A percentile compares a stretch with the other conserved stretches of the same genome.
These are phyloP conservation scores for Suillus tomentosus DNA, from an alignment of 768 basidiomycete genomes.

Conservation along the genomic window DNA sequence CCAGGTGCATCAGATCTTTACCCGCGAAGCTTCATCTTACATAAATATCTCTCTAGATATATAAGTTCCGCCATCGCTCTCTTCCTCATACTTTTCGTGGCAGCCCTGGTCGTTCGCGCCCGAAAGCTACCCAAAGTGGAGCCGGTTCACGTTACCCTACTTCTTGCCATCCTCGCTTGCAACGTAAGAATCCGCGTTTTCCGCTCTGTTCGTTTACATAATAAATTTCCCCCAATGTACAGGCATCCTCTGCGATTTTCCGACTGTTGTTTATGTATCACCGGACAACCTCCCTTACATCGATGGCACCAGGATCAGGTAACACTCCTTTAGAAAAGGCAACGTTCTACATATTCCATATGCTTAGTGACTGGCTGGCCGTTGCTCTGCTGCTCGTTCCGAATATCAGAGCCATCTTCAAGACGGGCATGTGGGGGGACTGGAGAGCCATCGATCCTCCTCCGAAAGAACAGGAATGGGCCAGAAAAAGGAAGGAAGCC, in stretches of 20 bases:
- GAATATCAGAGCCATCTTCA: slow-evolving; percentile 34
- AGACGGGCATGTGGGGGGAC: slow-evolving; percentile 29
- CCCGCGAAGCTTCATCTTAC: neutral
- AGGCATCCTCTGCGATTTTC: slow-evolving; percentile 38
- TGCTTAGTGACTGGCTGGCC: slow-evolving; percentile 46
- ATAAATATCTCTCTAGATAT: slow-evolving; percentile 23
- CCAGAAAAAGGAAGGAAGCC: slow-evolving; percentile 2
- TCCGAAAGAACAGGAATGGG: slow-evolving; percentile 5
- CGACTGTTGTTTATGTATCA: slow-evolving; percentile 43
- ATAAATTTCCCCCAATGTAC: neutral
- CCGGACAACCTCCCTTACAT: slow-evolving; percentile 36
- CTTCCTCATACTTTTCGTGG: slow-evolving; percentile 23
- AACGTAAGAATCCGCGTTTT: slow-evolving; percentile 31
- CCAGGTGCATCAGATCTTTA: slow-evolving; percentile 23
- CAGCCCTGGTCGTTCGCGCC: slow-evolving; percentile 26
- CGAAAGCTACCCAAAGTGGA: slow-evolving; percentile 29
- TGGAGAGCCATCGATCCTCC: slow-evolving; percentile 16
- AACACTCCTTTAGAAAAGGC: slow-evolving; percentile 40
- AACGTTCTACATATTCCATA: slow-evolving; percentile 46
- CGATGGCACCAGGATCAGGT: slow-evolving; percentile 30
- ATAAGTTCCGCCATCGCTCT: slow-evolving; percentile 31
- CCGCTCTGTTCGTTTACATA: neutral
- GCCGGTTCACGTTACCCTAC: slow-evolving; percentile 23
- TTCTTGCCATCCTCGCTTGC: slow-evolving; percentile 26
- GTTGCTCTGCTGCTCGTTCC: slow-evolving; percentile 30